phyloP scores from a whole-genome alignment of 1,284 basidiomycete species.

The Naganishia cerealis region DNA sequence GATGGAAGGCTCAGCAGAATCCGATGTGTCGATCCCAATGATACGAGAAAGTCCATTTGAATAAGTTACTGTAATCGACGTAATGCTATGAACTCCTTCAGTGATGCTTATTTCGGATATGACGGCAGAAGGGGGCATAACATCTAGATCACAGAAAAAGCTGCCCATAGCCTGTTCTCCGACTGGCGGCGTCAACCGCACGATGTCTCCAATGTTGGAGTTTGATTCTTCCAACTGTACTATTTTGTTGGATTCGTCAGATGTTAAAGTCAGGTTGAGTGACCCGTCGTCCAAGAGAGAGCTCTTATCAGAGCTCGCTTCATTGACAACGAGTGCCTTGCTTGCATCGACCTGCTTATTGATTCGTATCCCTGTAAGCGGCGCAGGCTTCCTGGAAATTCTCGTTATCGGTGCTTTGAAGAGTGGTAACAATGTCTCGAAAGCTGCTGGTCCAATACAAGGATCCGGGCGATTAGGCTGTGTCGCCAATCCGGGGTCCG shows the following conservation, averaged over 20 bases:
- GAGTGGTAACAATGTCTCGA: neutral
- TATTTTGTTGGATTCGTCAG: neutral
- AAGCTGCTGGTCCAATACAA: neutral
- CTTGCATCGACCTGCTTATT: neutral
- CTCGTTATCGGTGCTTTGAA: neutral
- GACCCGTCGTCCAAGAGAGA: neutral
- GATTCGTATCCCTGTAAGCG: neutral
- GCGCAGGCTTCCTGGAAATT: neutral
- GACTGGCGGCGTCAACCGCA: neutral
- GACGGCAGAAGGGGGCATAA: neutral
- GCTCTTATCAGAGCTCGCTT: neutral
- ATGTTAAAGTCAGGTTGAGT: neutral
- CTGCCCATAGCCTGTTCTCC: neutral
- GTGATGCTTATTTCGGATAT: neutral
- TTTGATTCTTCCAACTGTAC: neutral
- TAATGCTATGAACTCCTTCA: neutral
- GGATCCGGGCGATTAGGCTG: neutral
- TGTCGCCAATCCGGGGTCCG: neutral
- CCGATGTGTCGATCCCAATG: neutral
- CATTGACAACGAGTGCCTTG: neutral
- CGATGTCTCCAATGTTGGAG: neutral
- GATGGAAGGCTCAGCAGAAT: neutral
- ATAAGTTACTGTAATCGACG: neutral
- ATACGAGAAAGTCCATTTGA: neutral
- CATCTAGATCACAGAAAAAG: slow-evolving; percentile 2